A percentile compares a stretch with the other conserved stretches of the same genome.
Conservation (phyloP, 371 early-diverging fungal species). For the Syncephalis fuscata region DNA sequence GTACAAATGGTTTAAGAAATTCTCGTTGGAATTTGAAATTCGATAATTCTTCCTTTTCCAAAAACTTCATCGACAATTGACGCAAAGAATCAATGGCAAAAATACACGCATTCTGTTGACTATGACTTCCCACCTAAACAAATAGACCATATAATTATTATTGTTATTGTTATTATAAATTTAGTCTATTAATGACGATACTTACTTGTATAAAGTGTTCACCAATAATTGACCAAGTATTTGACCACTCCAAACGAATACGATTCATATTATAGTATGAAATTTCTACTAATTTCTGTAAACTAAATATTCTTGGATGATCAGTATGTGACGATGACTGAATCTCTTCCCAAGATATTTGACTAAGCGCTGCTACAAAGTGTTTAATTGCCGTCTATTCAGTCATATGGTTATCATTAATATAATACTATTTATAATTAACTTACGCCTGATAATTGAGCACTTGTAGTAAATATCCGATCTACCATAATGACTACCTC, state of each 20-base stretch:
- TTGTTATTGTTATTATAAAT: slow-evolving; percentile 42
- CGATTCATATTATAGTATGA: slow-evolving; percentile 95
- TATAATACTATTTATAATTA: slow-evolving; percentile 11
- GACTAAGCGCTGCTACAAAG: slow-evolving; percentile 74
- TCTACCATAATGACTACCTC: slow-evolving; percentile 63
- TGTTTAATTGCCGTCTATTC: slow-evolving; percentile 54
- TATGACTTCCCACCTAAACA: slow-evolving; percentile 60
- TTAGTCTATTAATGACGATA: neutral
- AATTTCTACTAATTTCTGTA: slow-evolving; percentile 85
- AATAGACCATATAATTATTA: neutral
- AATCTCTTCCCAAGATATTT: slow-evolving; percentile 82
- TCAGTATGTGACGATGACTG: slow-evolving; percentile 36
- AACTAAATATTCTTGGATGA: slow-evolving; percentile 70
- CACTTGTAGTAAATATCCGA: slow-evolving; percentile 54
- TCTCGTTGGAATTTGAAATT: slow-evolving; percentile 94
- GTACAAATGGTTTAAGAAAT: slow-evolving; percentile 81
- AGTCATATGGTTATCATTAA: slow-evolving; percentile 18
- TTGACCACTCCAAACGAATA: slow-evolving; percentile 92
- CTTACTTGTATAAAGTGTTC: slow-evolving; percentile 66
- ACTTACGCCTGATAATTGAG: slow-evolving; percentile 16
- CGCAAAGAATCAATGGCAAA: slow-evolving; percentile 87
- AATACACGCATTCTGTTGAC: slow-evolving; percentile 68
- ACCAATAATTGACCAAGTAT: slow-evolving; percentile 85
- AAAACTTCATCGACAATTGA: slow-evolving; percentile 86
- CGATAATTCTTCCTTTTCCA: slow-evolving; percentile 85